Conservation (phyloP, 1,284 basidiomycete genomes). For the Naganishia sp. region DNA sequence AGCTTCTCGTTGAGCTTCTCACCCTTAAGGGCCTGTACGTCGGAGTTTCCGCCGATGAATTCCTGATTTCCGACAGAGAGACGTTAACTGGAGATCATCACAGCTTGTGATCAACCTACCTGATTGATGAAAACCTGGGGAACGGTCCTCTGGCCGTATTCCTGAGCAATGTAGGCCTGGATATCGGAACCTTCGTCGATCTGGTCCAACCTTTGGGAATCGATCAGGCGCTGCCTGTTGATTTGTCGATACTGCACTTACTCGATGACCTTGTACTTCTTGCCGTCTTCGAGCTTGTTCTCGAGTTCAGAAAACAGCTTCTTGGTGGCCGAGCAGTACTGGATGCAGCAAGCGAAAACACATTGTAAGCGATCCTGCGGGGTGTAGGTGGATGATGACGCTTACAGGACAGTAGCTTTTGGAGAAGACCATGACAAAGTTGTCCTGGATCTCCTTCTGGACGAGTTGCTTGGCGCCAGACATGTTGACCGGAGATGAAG, state of each 20-base stretch:
- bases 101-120: background rate
- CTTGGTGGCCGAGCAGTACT: slow-evolving; percentile 53
- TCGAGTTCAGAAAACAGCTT: slow-evolving; percentile 37
- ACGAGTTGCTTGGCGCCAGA: slow-evolving; percentile 45
- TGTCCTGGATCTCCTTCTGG: slow-evolving; percentile 49
- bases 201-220: slow-evolving; percentile 46
- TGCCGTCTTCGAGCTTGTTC: slow-evolving; percentile 42
- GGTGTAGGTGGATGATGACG: slow-evolving; percentile 2
- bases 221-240: background rate
- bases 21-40: slow-evolving; percentile 48
- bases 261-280: slow-evolving; percentile 45
- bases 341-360: background rate
- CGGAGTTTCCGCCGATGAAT: slow-evolving; percentile 53
- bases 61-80: slow-evolving; percentile 36
- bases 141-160: slow-evolving; percentile 52
- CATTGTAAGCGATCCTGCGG: background rate
- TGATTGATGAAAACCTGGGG: slow-evolving; percentile 51
- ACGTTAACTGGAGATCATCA: background rate
- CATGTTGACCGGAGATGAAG: slow-evolving; percentile 35
- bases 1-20: slow-evolving; percentile 47
- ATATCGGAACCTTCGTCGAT: slow-evolving; percentile 50
- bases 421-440: slow-evolving; percentile 52
- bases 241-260: slow-evolving; percentile 32
- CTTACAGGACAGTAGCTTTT: slow-evolving; percentile 54
- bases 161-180: slow-evolving; percentile 48